phyloP scores from a whole-genome alignment of 257 asterid genomes.

The Nicotiana knightiana region DNA sequence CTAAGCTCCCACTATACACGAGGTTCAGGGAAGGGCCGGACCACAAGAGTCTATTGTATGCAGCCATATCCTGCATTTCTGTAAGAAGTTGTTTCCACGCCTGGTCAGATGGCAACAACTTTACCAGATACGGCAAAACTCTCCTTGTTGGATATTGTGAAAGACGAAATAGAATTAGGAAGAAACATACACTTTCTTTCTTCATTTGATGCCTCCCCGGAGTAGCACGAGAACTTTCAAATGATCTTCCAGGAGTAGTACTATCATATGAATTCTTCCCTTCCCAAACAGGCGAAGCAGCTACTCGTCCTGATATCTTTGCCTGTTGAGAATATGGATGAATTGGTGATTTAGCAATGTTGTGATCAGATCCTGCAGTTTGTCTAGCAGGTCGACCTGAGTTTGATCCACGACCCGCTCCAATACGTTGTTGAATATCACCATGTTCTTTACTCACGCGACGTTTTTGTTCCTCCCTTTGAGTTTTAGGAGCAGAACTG shows the following conservation, averaged over 20 bases:
- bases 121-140: no score
- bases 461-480: conserved; percentile 30
- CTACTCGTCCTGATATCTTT: conserved; percentile 32
- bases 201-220: conserved; percentile 29
- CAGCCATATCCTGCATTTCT: no score
- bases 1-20: no score
- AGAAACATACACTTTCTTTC: conserved; percentile 53
- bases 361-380: conserved; percentile 56
- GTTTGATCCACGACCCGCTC: conserved; percentile 34
- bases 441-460: conserved; percentile 37
- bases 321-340: conserved; percentile 58
- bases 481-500: conserved; percentile 13
- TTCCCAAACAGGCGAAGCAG: conserved; percentile 68
- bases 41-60: no score
- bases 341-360: conserved; percentile 65
- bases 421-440: conserved; percentile 27
- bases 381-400: conserved; percentile 35
- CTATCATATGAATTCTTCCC: conserved; percentile 51
- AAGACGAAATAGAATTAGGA: background rate
- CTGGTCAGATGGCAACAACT: no score
- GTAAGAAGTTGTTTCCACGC: no score
- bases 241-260: conserved; percentile 22
- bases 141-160: background rate
- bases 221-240: conserved; percentile 24
- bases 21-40: no score